These are phyloP conservation scores for Colletotrichum musicola DNA, from an alignment of 2,329 filamentous ascomycete genomes.

Conservation along the genomic window DNA sequence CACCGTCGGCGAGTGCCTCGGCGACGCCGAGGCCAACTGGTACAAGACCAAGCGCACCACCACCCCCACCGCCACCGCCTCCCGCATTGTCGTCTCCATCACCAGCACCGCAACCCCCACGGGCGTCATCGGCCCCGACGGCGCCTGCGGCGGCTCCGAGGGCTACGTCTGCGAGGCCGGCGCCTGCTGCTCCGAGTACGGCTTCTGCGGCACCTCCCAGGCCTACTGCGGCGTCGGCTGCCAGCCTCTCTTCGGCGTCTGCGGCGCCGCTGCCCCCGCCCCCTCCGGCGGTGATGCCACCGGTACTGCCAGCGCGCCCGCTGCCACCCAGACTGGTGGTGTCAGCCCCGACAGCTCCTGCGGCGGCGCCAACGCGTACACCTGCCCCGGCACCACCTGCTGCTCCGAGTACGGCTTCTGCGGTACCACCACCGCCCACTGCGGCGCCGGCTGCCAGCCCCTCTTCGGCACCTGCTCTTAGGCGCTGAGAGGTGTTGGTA, in stretches of 20 bases:
- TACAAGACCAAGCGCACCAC: conserved; percentile 47
- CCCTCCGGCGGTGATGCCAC: conserved; percentile 15
- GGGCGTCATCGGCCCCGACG: conserved; percentile 33
- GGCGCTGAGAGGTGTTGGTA: neutral
- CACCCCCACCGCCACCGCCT: conserved; percentile 37
- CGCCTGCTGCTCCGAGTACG: conserved; percentile 41
- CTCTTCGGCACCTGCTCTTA: conserved; percentile 33
- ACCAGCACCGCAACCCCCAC: conserved; percentile 40
- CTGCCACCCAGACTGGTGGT: conserved; percentile 20
- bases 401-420: conserved; percentile 41
- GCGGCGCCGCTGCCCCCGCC: conserved; percentile 29
- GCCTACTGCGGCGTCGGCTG: conserved; percentile 41
- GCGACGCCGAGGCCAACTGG: conserved; percentile 60
- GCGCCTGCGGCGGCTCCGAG: conserved; percentile 35
- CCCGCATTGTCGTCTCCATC: conserved; percentile 31
- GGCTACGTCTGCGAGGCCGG: conserved; percentile 38
- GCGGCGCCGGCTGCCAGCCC: conserved; percentile 34
- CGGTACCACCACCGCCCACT: conserved; percentile 39
- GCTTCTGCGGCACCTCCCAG: conserved; percentile 40
- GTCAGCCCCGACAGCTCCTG: conserved; percentile 29
- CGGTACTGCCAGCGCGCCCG: conserved; percentile 9
- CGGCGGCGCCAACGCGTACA: conserved; percentile 33
- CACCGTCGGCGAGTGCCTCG: conserved; percentile 61
- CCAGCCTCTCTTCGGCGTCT: conserved; percentile 40
- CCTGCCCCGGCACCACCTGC: conserved; percentile 31